phyloP scores from a whole-genome alignment of 225 moss, liverwort and hornwort genomes.

The Ulota crispa region DNA sequence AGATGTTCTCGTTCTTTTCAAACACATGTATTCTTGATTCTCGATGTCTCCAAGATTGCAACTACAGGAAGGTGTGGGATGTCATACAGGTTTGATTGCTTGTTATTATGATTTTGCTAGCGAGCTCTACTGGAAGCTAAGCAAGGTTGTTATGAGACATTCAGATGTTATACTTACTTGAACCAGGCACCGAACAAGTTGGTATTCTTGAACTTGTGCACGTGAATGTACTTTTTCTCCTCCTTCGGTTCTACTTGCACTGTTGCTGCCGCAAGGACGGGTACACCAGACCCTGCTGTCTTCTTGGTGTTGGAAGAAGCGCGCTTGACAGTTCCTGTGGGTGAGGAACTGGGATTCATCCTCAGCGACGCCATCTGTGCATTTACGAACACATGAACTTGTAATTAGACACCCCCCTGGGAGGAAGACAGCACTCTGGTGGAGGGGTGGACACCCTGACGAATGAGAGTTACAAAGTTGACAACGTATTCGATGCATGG shows the following conservation, averaged over 20 bases:
- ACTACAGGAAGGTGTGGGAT: too few relatives aligned
- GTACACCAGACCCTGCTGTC: too few relatives aligned
- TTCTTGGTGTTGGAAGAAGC: background rate
- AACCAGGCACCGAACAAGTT: constrained; percentile 9
- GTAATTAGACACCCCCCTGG: too few relatives aligned
- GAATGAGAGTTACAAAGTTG: background rate
- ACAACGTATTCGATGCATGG: background rate
- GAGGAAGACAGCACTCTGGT: too few relatives aligned
- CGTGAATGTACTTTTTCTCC: background rate
- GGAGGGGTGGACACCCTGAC: too few relatives aligned
- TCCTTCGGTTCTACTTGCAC: background rate
- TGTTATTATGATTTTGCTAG: background rate
- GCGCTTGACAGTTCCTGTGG: background rate
- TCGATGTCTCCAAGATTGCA: background rate
- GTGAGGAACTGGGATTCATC: background rate
- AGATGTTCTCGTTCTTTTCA: background rate
- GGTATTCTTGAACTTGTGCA: background rate
- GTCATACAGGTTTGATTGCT: too few relatives aligned
- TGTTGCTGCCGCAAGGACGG: too few relatives aligned
- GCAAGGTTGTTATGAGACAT: background rate
- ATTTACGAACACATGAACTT: background rate
- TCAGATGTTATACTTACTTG: background rate
- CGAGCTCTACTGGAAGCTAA: too few relatives aligned
- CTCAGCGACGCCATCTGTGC: background rate
- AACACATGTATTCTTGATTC: background rate